Conservation (phyloP, 495 filamentous ascomycete species). For the Lasiosphaeria miniovina region DNA sequence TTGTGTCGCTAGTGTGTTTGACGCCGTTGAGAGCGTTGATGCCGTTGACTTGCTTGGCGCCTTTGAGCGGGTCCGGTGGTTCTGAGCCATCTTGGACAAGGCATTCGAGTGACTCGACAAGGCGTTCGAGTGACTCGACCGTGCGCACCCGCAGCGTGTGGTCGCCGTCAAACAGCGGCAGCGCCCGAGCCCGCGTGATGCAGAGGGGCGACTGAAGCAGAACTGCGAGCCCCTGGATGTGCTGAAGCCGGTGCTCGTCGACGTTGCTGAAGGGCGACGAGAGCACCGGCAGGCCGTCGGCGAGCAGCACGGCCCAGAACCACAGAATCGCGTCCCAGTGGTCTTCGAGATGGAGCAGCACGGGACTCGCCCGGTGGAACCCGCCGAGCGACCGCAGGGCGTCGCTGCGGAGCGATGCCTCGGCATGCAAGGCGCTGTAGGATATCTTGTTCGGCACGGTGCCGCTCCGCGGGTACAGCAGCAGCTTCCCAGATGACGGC, state of each 20-base stretch:
- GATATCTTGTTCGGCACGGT: too few relatives aligned
- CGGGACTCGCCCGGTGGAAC: neutral
- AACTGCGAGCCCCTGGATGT: slow-evolving; percentile 22
- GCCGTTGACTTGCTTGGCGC: too few relatives aligned
- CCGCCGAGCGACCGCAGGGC: too few relatives aligned
- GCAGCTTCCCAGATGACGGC: too few relatives aligned
- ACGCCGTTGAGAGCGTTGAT: neutral
- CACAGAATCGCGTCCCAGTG: slow-evolving; percentile 40
- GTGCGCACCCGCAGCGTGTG: neutral
- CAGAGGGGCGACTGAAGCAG: slow-evolving; percentile 11
- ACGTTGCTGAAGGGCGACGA: slow-evolving; percentile 39
- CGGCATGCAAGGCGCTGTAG: too few relatives aligned
- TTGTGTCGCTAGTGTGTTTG: too few relatives aligned
- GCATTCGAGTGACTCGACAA: neutral
- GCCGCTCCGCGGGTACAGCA: too few relatives aligned
- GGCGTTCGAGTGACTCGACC: neutral
- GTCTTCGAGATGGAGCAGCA: slow-evolving; percentile 41
- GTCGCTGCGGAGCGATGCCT: too few relatives aligned
- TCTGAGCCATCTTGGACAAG: too few relatives aligned
- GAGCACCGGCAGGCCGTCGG: slow-evolving; percentile 40
- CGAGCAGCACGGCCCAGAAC: slow-evolving; percentile 45
- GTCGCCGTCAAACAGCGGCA: neutral
- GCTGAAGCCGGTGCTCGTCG: slow-evolving; percentile 28
- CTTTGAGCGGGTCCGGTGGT: too few relatives aligned
- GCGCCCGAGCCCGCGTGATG: slow-evolving; percentile 1